phyloP scores from a whole-genome alignment of 2,329 filamentous ascomycete genomes.

The Apiospora aurea region DNA sequence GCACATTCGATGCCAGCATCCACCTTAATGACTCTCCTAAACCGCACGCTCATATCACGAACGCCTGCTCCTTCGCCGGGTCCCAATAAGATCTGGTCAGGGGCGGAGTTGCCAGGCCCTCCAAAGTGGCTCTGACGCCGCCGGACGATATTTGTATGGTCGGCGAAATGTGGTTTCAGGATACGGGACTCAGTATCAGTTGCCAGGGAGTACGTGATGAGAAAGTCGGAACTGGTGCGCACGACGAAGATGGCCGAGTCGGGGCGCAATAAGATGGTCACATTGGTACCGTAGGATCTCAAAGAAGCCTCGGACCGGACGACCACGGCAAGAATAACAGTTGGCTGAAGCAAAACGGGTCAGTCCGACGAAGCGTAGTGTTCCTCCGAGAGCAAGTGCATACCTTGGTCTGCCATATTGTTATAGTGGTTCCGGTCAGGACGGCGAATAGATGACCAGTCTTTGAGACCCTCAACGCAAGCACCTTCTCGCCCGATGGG shows the following conservation, averaged over 20 bases:
- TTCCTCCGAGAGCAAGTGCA: background rate
- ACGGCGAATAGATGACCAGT: conserved; percentile 85
- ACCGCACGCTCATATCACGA: conserved; percentile 86
- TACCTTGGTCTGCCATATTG: conserved; percentile 96
- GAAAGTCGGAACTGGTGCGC: conserved; percentile 82
- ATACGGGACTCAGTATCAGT: conserved; percentile 83
- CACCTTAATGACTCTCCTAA: conserved; percentile 97
- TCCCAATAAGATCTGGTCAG: conserved; percentile 72
- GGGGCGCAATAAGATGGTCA: conserved; percentile 83
- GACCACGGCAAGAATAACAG: conserved; percentile 84
- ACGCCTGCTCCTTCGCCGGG: conserved; percentile 84
- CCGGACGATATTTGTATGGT: conserved; percentile 68
- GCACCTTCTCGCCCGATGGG: conserved; percentile 66
- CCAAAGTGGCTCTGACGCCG: conserved; percentile 68
- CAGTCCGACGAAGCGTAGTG: background rate
- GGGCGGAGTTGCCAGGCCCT: conserved; percentile 59
- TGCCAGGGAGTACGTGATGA: conserved; percentile 93
- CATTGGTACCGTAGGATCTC: conserved; percentile 83
- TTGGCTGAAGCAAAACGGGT: conserved; percentile 66
- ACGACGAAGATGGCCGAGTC: conserved; percentile 93
- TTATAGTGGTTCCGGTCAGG: conserved; percentile 83
- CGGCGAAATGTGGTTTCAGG: conserved; percentile 82
- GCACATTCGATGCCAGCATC: conserved; percentile 92
- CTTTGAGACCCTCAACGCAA: conserved; percentile 79
- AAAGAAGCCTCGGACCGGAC: conserved; percentile 83